A percentile compares a stretch with the other conserved stretches of the same genome.
Conservation (phyloP, 176 grass and related monocot genomes). For the Poa pratensis region DNA sequence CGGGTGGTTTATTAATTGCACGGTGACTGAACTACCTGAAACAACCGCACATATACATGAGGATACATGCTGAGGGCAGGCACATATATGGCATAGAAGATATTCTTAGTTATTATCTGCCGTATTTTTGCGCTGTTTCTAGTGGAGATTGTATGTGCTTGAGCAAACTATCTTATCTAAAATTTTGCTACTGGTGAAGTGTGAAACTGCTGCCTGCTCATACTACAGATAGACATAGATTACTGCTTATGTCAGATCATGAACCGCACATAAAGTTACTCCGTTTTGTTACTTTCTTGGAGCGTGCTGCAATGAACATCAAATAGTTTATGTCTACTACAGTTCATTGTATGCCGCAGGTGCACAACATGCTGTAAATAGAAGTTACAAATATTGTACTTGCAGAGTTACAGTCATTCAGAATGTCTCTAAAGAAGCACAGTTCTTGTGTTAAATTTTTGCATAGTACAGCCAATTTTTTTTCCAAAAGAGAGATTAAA, state of each 20-base stretch:
- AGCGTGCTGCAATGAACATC: background rate
- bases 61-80: background rate
- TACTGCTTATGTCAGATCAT: background rate
- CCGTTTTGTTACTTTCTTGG: constrained; percentile 2
- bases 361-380: background rate
- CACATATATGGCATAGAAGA: background rate
- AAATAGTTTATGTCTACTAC: background rate
- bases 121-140: background rate
- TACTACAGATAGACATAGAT: too few species aligned
- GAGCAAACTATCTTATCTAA: constrained; percentile 5
- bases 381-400: background rate
- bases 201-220: constrained; percentile 6
- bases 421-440: too few species aligned
- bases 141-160: background rate
- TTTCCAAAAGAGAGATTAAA: too few species aligned
- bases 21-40: constrained; percentile 6
- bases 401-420: too few species aligned
- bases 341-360: constrained; percentile 8
- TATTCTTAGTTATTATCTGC: constrained; percentile 22
- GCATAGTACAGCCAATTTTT: too few species aligned
- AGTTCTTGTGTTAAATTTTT: too few species aligned
- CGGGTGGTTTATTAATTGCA: constrained; percentile 10
- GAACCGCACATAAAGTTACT: background rate
- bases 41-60: background rate
- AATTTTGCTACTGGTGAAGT: constrained; percentile 8